Evolutionary conservation across 2,329 filamentous ascomycete species (phyloP).

Genomic region (Aotearoamyces nothofagi): DNA sequence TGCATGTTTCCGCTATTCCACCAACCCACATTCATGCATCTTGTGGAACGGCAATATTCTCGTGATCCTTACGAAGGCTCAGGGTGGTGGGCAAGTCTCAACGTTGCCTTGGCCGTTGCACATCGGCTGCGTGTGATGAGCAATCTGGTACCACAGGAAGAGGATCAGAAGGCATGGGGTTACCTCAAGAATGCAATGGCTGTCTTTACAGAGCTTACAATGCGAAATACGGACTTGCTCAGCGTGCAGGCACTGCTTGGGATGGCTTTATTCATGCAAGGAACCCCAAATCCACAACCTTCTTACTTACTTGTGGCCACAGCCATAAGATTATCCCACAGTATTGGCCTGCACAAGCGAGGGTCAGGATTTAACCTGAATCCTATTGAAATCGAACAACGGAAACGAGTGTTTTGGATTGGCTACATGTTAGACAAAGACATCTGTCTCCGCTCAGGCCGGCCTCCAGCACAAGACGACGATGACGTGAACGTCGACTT

Average conservation of each 20-base stretch:
- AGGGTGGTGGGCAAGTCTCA: constrained; percentile 97
- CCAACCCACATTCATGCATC: constrained; percentile 95
- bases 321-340: constrained; percentile 81
- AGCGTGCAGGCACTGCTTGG: constrained; percentile 89
- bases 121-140: constrained; percentile 91
- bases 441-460: constrained; percentile 56
- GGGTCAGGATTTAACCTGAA: constrained; percentile 89
- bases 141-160: constrained; percentile 76
- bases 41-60: constrained; percentile 89
- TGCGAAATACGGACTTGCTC: constrained; percentile 89
- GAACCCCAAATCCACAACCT: constrained; percentile 91
- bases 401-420: constrained; percentile 66
- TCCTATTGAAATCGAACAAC: constrained; percentile 84
- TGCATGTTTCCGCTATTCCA: constrained; percentile 97
- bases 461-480: constrained; percentile 58
- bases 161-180: constrained; percentile 88
- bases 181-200: constrained; percentile 96
- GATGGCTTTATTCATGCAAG: constrained; percentile 89
- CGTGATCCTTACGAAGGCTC: constrained; percentile 85
- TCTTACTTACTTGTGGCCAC: constrained; percentile 83
- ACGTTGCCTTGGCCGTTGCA: constrained; percentile 84
- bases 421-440: constrained; percentile 62
- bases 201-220: constrained; percentile 80
- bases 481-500: constrained; percentile 93
- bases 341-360: constrained; percentile 87